Base-by-base conservation (phyloP, 2,329 filamentous ascomycete species). In the Arthrobotrys musiformis region DNA sequence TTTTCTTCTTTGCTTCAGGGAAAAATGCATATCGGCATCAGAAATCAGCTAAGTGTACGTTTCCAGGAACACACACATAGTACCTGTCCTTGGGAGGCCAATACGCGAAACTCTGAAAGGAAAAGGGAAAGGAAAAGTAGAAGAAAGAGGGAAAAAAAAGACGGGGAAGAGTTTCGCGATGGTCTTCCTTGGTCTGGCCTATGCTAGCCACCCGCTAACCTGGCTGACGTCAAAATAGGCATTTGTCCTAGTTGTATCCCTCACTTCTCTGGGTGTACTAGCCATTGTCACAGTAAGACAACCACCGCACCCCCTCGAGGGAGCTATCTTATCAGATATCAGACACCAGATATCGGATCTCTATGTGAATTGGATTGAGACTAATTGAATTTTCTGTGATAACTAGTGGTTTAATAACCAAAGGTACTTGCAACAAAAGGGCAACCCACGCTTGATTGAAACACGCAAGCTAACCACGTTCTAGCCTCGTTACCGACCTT, bases 331-430 rank as follows among this genome's bases (percentile, higher is more conserved):
- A n/a, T 30, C 33, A 8, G 13, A 3, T 60, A 24, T 35, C 11
- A 35, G n/a, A n/a, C n/a, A n/a, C n/a, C n/a, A n/a, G n/a, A n/a
- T 58, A n/a, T 30, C 33, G 15, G 13, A 3, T 61, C 26, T 40
- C 15, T 13, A 5, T 37, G 37, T 37, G 4, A 17, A 3, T 40
- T 4, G 13, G 8, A 11, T 11, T 7, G 22, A 15, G n/a, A 26
- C 62, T 67, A 9, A 67, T n/a, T 28, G 13, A 17, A 50, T 2
- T 26, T 8, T 11, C 35, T 13, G 33, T 63, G 48, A 26, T 33
- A n/a, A n/a, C n/a, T n/a, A 77, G 73, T 77, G 73, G 73, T 77
- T 77, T 54, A 77, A 77, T 52, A 77, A 77, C 37, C 73, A 77
- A 70, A 77, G 61, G 73, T 77, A 70, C 13, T 48, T 48, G n/a